Base-by-base conservation (phyloP, 441 rosid genomes). In the Erodium texanum region DNA sequence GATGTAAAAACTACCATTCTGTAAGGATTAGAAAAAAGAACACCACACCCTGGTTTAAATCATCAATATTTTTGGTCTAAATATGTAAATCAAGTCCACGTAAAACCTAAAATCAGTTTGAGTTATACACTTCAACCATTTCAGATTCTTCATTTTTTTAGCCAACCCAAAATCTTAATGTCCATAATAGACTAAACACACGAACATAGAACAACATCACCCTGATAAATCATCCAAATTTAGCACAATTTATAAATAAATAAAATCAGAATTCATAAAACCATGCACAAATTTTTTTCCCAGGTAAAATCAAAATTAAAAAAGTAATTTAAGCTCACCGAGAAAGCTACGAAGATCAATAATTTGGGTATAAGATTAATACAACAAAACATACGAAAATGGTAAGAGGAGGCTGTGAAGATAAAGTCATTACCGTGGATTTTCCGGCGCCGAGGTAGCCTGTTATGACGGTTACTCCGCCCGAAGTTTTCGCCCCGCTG, bases 391-490 rank as follows among this genome's bases (percentile, higher is more conserved):
- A 50, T 16, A 15, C 0, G 14, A 59, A 66, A 63, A 56, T 24
- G 41, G 27, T 15, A 56, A 22, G 56, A n/a, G 66, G 12, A 68
- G 16, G 27, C 22, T 24, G 18, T 68, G 6, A 15, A 0, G n/a
- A 64, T 59, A 12, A 14, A n/a, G 64, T 59, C 11, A 72, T 82
- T 82, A 93, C 96, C 10, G 96, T 93, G 82, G 99, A 93, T 76
- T 89, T 89, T 41, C 99, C 99, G 54, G 97, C 88, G 62, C 99
- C 99, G 69, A 93, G 92, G 76, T 91, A 91, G 68, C 99, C 99
- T 0, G 99, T 88, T 81, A 93, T 82, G 71, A 93, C 85, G 54
- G 93, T 88, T 36, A 93, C 89, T 14, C 97, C 92, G 18, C 91
- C 96, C 0, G 93, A 66, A 67, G 75, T 71, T 52, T 69, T n/a